These are phyloP conservation scores for Symbiodinium pilosum DNA, from an alignment of 73 alveolate species.

Conservation along the genomic window DNA sequence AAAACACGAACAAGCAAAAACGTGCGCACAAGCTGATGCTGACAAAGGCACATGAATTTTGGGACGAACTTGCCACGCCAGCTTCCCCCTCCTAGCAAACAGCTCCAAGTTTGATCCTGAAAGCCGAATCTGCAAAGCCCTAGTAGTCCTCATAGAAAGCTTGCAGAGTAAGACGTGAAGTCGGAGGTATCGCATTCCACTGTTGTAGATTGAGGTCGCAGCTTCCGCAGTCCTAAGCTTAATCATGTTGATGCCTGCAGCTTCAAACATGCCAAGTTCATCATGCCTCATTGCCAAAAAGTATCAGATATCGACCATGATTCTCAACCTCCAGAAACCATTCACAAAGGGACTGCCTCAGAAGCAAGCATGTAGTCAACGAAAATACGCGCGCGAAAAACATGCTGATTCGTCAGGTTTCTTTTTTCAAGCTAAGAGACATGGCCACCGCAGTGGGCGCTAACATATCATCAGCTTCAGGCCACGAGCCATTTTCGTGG, in stretches of 20 bases:
- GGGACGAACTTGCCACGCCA: not conserved
- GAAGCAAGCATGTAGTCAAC: not conserved
- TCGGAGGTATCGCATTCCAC: not conserved
- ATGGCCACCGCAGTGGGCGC: not conserved
- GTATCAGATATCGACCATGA: not conserved
- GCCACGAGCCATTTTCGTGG: not conserved
- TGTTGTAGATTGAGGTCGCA: not conserved
- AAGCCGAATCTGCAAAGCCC: too few relatives aligned
- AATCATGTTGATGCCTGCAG: not conserved
- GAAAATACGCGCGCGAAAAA: too few relatives aligned
- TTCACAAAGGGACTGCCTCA: not conserved
- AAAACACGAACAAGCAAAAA: not conserved
- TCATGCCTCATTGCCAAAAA: not conserved
- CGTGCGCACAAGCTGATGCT: not conserved
- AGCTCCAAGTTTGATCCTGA: not conserved
- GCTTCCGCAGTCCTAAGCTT: not conserved
- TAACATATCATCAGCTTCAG: not conserved
- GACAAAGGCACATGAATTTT: not conserved
- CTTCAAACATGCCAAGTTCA: not conserved
- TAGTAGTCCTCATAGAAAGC: not conserved
- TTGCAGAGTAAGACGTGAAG: not conserved
- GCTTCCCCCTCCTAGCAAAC: not conserved
- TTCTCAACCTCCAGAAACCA: not conserved
- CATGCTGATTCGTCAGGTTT: too few relatives aligned
- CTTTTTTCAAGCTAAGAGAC: not conserved